Evolutionary conservation across 192 early-diverging fungal species (phyloP), one percentile per base, ranked within the genome.

Genomic region (Coemansia sp.): DNA sequence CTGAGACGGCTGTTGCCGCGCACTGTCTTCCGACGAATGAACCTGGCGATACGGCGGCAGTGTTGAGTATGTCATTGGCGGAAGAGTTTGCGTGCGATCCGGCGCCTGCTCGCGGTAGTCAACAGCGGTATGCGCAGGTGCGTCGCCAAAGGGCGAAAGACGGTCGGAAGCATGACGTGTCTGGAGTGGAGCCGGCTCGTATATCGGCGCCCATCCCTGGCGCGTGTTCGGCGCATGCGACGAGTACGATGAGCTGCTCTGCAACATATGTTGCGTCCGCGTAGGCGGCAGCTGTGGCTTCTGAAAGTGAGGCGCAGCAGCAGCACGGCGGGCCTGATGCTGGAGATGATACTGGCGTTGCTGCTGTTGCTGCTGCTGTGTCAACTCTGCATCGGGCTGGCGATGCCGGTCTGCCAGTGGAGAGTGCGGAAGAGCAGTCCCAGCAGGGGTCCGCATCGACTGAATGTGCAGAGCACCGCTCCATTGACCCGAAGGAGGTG

Each of bases 401-500:
- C 54, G 62, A 27, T 63, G 51, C 30, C 55, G 55, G 31, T 74
- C 54, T 39, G 60, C 64, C 70, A 33, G 69, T 3, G 69, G 72
- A 21, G 72, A 75, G 50, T 71, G 68, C 51, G 72, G 68, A 10
- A 62, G 64, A 5, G 68, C 64, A 22, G 59, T 29, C n/a, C 63
- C 22, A 14, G 61, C 61, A 25, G 55, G 20, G 2, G 24, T 11
- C 21, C 51, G 61, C 8, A 52, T n/a, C 22, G 64, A 19, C 22
- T 64, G 70, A 36, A 65, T 60, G 29, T 52, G 61, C 61, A 22
- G 51, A 24, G 30, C 51, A 42, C 55, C 55, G 33, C 54, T 56
- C 63, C 63, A 65, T 21, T 52, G 27, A 19, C 51, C 57, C n/a
- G 59, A 20, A 55, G 32, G 21, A 31, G 61, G 56, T 24, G 54